Evolutionary conservation across 2,329 filamentous ascomycete genomes (phyloP).

Genomic region (Cytospora leucostoma): DNA sequence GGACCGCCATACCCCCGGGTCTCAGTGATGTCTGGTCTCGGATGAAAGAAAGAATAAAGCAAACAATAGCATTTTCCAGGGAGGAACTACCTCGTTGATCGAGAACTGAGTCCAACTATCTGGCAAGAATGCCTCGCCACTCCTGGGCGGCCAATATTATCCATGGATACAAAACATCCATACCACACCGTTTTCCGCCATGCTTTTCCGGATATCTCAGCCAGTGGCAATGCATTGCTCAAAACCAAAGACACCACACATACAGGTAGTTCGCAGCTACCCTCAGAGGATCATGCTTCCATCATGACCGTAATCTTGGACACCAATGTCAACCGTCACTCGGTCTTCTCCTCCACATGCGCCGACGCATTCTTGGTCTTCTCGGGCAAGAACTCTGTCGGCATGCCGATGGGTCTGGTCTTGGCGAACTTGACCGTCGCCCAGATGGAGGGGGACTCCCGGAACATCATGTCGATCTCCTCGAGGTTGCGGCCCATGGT

Average conservation of each 20-base stretch:
- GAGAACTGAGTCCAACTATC: neutral
- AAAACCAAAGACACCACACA: neutral
- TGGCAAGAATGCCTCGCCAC: neutral
- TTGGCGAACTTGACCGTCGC: conserved; percentile 42
- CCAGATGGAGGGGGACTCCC: conserved; percentile 41
- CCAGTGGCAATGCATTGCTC: neutral
- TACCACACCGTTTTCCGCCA: neutral
- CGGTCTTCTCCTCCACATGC: conserved; percentile 15
- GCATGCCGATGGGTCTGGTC: conserved; percentile 33
- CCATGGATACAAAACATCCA: conserved; percentile 11
- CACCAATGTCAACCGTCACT: neutral
- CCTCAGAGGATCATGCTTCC: neutral
- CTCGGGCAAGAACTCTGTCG: conserved; percentile 26
- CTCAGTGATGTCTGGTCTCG: conserved; percentile 23
- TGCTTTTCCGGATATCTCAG: conserved; percentile 9
- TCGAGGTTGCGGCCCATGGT: conserved; percentile 54
- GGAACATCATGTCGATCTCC: conserved; percentile 48
- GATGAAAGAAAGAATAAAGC: neutral
- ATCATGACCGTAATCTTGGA: neutral
- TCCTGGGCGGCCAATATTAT: neutral
- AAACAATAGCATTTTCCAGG: neutral
- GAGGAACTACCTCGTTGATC: neutral
- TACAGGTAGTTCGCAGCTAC: neutral
- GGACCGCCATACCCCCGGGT: conserved; percentile 14
- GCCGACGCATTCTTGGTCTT: conserved; percentile 16